These are phyloP conservation scores for Cordyceps pruinosa DNA, from an alignment of 2,329 filamentous ascomycete species.

Conservation along the genomic window DNA sequence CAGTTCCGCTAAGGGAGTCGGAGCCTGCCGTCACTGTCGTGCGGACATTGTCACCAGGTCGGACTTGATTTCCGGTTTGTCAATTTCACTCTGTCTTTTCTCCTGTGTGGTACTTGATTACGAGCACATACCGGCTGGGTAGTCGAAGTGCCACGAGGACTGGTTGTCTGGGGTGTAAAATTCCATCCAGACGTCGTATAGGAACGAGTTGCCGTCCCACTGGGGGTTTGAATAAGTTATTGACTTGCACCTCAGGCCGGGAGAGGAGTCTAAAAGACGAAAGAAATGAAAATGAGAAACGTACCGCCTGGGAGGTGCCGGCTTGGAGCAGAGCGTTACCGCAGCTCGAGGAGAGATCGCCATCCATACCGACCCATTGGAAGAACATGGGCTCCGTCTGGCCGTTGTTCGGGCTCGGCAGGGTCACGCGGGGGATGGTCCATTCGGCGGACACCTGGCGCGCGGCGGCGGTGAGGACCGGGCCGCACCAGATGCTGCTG, in stretches of 20 bases:
- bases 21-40: background rate
- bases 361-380: constrained; percentile 1
- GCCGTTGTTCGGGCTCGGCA: background rate
- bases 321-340: background rate
- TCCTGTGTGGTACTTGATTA: background rate
- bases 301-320: constrained; percentile 2
- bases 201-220: background rate
- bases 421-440: background rate
- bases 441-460: background rate
- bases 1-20: background rate
- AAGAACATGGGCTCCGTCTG: background rate
- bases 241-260: background rate
- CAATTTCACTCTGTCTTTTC: background rate
- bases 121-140: background rate
- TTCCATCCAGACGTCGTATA: background rate
- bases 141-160: background rate
- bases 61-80: background rate
- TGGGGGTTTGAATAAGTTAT: background rate
- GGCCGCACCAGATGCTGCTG: background rate
- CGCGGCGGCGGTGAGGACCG: background rate
- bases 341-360: background rate
- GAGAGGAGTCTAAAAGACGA: background rate
- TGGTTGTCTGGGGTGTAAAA: background rate
- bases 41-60: background rate
- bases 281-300: background rate